Evolutionary conservation across 441 rosid species (phyloP), one percentile per base, ranked within the genome.

Genomic region (Croton laevigatus): DNA sequence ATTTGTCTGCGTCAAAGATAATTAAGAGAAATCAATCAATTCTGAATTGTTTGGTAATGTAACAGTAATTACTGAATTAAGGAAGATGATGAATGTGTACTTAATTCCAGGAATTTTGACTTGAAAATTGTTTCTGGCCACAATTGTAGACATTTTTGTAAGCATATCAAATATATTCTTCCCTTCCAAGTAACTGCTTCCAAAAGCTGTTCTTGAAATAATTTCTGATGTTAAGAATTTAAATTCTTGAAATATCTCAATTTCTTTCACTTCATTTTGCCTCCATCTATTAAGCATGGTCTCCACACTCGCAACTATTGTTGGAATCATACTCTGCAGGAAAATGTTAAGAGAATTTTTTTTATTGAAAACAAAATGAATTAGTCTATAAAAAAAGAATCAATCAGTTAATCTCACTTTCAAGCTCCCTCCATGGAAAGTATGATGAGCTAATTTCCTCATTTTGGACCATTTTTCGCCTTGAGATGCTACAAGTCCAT

Each of bases 391-490:
- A 40, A 9, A 40, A 40, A 40, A 4, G 8, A 40, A 40, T 6
- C 2, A 40, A 40, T 1, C 6, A 40, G 1, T 40, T 40, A 40
- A 40, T 40, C 44, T 68, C 64, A 80, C 83, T 71, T 73, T 84
- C 70, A 79, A 74, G 77, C 72, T 57, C 23, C 79, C 81, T 17
- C 70, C 71, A 59, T 79, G 83, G 72, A 83, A 83, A 22, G 82
- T 80, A n/a, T 80, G 72, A 69, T 80, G 79, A 36, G 83, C 84
- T 20, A 82, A 70, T 65, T 77, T 80, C 19, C 83, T 75, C 22
- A 32, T 61, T 59, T 67, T 80, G 1, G 3, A 51, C 83, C 86
- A 84, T 70, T 82, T 85, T 59, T 69, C 78, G 13, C 79, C 83
- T 61, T 4, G 23, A 16, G 79, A 27, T 2, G 77, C 34, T 3